Evolutionary conservation across 2,329 filamentous ascomycete species (phyloP), one percentile per base, ranked within the genome.

Genomic region (Pestalotiopsis sp.): DNA sequence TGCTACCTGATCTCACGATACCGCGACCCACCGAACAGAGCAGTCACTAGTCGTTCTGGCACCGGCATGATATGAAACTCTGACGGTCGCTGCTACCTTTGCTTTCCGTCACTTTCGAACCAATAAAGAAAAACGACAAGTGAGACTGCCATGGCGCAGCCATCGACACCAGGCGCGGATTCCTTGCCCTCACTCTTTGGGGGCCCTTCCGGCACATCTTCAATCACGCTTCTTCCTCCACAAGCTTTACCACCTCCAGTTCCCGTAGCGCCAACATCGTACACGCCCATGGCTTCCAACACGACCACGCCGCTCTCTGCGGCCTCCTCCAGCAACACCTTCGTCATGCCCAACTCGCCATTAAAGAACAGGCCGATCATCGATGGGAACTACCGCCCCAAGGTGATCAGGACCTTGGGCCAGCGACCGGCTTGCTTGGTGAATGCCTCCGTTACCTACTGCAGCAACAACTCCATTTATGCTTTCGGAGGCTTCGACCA

Each of bases 401-500:
- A 91, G 78, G 93, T 97, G 70, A 95, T 89, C 49, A 90, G 91
- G 75, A 93, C 92, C 13, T 84, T 92, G 63, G 92, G 92, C 61
- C 91, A 93, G 81, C 90, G 95, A 73, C 96, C 96, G 49, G 95
- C 96, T 45, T 98, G 95, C 78, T 87, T 99, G 64, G 95, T 99
- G 73, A 99, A 99, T 84, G 96, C 96, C 66, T 98, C 96, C 0
- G 95, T 98, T 70, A 99, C 96, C n/a, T 98, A 97, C 80, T 97
- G 96, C 77, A 95, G 95, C 69, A 96, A 97, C 82, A 96, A 98
- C 79, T 91, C 96, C 80, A 98, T 99, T 75, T 98, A 97, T 81
- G 96, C 95, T 12, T 99, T 99, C 84, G 96, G 96, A 58, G 96
- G 96, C 20, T 99, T 99, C 77, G 96, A 99, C 78, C 95, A 98